Evolutionary conservation across 352 stramenopile genomes (phyloP), one percentile per base, ranked within the genome.

Genomic region (Phytophthora europaea): DNA sequence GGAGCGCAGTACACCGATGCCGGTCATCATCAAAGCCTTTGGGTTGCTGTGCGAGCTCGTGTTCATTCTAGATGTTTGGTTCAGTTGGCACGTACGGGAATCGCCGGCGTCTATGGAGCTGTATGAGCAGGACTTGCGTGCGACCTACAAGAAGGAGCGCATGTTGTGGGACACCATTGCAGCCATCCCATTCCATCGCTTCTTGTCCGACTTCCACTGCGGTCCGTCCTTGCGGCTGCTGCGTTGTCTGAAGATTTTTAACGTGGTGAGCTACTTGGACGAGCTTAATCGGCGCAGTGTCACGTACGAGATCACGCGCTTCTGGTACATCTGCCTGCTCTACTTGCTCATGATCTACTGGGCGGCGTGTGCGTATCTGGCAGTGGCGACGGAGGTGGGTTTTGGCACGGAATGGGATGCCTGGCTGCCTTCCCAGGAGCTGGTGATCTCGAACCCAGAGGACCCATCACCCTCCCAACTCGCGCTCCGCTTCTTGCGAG

Each of bases 311-410:
- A 53, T 79, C 55, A 84, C 87, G 20, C 80, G 83, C 23, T 84
- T 92, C 55, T 79, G 73, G 57, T 80, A 78, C 31, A 81, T 92
- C 43, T 84, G 75, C 61, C 20, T 88, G 47, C 61, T 94, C 13
- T 94, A 94, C 23, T 33, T 83, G 31, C 52, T 91, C 8, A 63
- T 75, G 22, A 89, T 92, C 61, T 94, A 90, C 50, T 92, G 83
- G 83, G 65, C 70, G 15, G 82, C 79, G 0, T 94, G 87, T 36
- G 67, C 73, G 0, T 94, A 88, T 31, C 65, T 92, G 18, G 66
- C 71, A 12, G 66, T 89, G 16, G 67, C 78, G 4, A 77, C 69
- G 8, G 22, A 78, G 18, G 78, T 73, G 6, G 83, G 85, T 0
- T 91, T 89, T 38, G 76, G 78, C 0, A 73, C 76, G 0, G 73